Percentiles rank a stretch among this genome's conserved stretches.
These are phyloP conservation scores for Quercus ilex DNA, from an alignment of 306 rosid genomes.

Conservation along the genomic window DNA sequence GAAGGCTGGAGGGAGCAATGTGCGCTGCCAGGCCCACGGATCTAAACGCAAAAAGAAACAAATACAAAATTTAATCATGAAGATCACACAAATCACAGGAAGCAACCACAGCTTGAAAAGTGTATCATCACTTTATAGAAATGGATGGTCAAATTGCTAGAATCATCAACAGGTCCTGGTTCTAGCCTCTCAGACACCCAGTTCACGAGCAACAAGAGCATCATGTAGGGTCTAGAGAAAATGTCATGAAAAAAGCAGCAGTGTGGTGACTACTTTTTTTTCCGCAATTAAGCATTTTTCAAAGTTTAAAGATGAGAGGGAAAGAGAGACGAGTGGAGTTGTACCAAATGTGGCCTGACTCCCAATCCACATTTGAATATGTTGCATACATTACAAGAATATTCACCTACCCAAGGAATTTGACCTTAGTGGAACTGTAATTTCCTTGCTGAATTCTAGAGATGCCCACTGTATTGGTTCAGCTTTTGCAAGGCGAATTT, in stretches of 20 bases:
- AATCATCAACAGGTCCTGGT: not conserved
- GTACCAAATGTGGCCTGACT: not conserved
- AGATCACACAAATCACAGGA: not conserved
- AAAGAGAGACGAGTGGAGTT: not conserved
- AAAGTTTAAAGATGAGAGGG: not conserved
- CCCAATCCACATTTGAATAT: not conserved
- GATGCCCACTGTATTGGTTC: constrained; percentile 53
- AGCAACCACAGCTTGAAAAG: not conserved
- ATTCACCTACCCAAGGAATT: constrained; percentile 46
- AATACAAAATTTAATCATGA: not conserved
- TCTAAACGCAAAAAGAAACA: not conserved
- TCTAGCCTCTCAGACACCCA: constrained; percentile 1
- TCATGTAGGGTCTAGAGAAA: not conserved
- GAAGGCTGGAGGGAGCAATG: not conserved
- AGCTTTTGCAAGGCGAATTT: constrained; percentile 75
- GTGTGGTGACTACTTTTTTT: not conserved
- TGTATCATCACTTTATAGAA: not conserved
- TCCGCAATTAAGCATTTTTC: not conserved
- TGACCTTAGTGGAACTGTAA: constrained; percentile 29
- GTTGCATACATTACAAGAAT: not conserved
- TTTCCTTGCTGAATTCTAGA: constrained; percentile 60
- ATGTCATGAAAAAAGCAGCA: not conserved
- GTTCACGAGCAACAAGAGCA: not conserved
- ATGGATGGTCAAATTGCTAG: not conserved
- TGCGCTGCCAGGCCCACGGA: not conserved